A percentile compares a stretch with the other conserved stretches of the same genome.
These are phyloP conservation scores for Saccharum officinarum DNA, from an alignment of 176 grass and related monocot genomes.

Conservation along the genomic window DNA sequence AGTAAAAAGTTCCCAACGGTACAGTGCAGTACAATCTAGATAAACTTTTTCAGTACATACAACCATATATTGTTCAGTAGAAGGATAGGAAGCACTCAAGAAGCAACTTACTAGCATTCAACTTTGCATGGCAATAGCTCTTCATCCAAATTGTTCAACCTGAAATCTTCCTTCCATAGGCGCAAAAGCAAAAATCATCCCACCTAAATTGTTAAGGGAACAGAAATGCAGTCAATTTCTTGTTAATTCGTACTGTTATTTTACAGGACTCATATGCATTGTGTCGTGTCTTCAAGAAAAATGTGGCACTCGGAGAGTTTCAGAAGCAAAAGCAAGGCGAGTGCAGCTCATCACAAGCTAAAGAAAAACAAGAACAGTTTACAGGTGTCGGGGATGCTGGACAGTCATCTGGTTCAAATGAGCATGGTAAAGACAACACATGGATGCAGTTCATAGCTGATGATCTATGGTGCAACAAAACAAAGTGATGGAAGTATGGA, in stretches of 20 bases:
- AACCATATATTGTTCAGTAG: conserved; percentile 1
- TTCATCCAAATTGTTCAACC: neutral
- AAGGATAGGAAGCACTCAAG: neutral
- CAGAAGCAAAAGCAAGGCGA: conserved; percentile 66
- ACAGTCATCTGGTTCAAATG: conserved; percentile 61
- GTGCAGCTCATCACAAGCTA: conserved; percentile 57
- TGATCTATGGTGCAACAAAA: conserved; percentile 70
- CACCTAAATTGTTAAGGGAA: conserved; percentile 1
- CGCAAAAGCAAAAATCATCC: conserved; percentile 1
- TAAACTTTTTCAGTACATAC: neutral
- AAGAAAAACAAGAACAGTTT: conserved; percentile 53
- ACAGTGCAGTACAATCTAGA: neutral
- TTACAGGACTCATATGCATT: conserved; percentile 82
- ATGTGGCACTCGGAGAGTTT: conserved; percentile 53
- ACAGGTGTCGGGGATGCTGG: conserved; percentile 33
- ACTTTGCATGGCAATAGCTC: neutral
- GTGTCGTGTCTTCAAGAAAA: conserved; percentile 99
- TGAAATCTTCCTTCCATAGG: conserved; percentile 5
- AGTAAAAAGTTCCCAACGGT: neutral
- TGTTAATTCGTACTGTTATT: conserved; percentile 29
- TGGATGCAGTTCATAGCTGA: conserved; percentile 99
- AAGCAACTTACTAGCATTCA: conserved; percentile 26
- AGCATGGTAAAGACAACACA: conserved; percentile 84
- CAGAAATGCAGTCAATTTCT: neutral
- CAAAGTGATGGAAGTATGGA: conserved; percentile 43